Conservation (phyloP, 2,329 filamentous ascomycete species). For the Coniosporium uncinatum region DNA sequence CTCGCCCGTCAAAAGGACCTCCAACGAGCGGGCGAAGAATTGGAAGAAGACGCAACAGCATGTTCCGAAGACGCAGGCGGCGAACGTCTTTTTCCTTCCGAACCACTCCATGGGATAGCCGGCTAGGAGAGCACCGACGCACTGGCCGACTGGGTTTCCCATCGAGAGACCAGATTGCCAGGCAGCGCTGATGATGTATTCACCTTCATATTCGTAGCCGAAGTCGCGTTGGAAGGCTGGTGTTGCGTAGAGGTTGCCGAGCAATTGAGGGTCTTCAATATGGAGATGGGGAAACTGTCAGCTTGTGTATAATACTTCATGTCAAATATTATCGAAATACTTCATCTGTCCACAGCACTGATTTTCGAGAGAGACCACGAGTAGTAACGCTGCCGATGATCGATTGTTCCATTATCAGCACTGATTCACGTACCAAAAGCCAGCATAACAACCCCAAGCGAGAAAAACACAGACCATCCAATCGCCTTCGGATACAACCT, state of each 20-base stretch:
- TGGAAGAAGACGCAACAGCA: constrained; percentile 39
- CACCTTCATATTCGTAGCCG: constrained; percentile 42
- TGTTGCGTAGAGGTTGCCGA: constrained; percentile 70
- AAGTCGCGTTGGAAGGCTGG: constrained; percentile 48
- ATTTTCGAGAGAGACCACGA: no score
- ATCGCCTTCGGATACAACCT: constrained; percentile 84
- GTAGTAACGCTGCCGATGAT: constrained; percentile 39
- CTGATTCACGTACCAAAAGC: no score
- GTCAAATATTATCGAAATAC: no score
- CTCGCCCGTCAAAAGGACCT: constrained; percentile 35
- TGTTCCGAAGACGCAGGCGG: constrained; percentile 33
- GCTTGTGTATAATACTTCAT: no score
- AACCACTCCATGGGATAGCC: constrained; percentile 38
- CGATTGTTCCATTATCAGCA: constrained; percentile 55
- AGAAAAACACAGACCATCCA: constrained; percentile 78
- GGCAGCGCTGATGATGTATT: constrained; percentile 26
- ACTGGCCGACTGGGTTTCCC: neutral
- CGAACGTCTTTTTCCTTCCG: constrained; percentile 39
- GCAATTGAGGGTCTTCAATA: constrained; percentile 50
- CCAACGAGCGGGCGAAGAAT: constrained; percentile 39
- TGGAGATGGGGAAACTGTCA: constrained; percentile 87
- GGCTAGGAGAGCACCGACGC: constrained; percentile 36
- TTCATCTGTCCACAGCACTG: no score
- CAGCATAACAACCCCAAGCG: constrained; percentile 90
- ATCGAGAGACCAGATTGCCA: constrained; percentile 26